A percentile compares a stretch with the other conserved stretches of the same genome.
Conservation (phyloP, 2,329 filamentous ascomycete species). For the Clonostachys rhizophaga region DNA sequence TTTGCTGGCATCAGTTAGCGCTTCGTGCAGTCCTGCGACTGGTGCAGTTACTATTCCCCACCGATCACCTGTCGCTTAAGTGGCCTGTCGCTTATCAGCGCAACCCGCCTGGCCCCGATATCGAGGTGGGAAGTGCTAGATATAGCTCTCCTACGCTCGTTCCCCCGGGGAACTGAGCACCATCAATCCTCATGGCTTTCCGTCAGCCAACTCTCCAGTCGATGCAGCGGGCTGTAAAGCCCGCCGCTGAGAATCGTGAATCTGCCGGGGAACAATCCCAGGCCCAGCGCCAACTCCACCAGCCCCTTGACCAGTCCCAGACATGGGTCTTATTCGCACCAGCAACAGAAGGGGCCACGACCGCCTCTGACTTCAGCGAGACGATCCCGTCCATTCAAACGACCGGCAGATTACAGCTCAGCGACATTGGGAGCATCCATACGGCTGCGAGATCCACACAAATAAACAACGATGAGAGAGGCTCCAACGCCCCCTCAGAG, state of each 20-base stretch:
- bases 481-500: slow-evolving; percentile 25
- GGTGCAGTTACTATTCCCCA: too few relatives aligned
- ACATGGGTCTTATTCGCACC: slow-evolving; percentile 97
- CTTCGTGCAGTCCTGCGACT: too few relatives aligned
- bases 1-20: too few relatives aligned
- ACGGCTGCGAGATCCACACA: slow-evolving; percentile 59
- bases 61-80: too few relatives aligned
- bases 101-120: too few relatives aligned
- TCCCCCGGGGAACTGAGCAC: too few relatives aligned
- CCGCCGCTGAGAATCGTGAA: slow-evolving; percentile 31
- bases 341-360: slow-evolving; percentile 56
- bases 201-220: slow-evolving; percentile 53
- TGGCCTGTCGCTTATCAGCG: too few relatives aligned
- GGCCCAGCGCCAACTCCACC: slow-evolving; percentile 20
- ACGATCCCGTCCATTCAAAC: slow-evolving; percentile 61
- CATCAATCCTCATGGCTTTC: slow-evolving; percentile 43
- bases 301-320: slow-evolving; percentile 63
- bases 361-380: slow-evolving; percentile 64
- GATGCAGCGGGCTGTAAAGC: slow-evolving; percentile 40
- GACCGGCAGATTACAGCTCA: slow-evolving; percentile 66
- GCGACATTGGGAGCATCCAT: slow-evolving; percentile 76
- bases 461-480: slow-evolving; percentile 33
- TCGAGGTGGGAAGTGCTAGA: too few relatives aligned
- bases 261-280: slow-evolving; percentile 13
- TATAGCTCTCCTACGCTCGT: too few relatives aligned